Evolutionary conservation across 2,329 filamentous ascomycete genomes (phyloP), one percentile per base, ranked within the genome.

Genomic region (Scytalidium lignicola): DNA sequence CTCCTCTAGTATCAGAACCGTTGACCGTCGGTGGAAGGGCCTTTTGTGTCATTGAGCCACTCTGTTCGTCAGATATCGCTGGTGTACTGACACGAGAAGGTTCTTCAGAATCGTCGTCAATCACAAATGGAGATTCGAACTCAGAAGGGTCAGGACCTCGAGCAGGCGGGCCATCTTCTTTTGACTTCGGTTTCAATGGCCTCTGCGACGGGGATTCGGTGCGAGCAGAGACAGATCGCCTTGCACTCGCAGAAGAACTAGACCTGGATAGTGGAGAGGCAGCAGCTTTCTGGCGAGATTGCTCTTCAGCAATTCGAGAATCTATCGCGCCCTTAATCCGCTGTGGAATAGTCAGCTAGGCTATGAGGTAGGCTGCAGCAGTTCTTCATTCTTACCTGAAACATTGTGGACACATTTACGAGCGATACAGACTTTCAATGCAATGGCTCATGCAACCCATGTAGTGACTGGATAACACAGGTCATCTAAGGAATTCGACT

Each of bases 251-350:
- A 39, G 58, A 55, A 37, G 70, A 74, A 43, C 69, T 67, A 44
- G 73, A 78, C 54, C 62, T 70, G 7, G 74, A 71, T 41, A 54
- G 19, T 54, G 74, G 66, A 53, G 71, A 64, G 48, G 76, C 57
- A 60, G 70, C 60, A 50, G 69, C 68, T 57, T 67, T 61, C 59
- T 76, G 62, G 51, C 88, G 86, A 50, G 89, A 87, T 70, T 95
- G 89, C 71, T 96, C 91, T 71, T 96, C 90, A 62, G 90, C 88
- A 62, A 96, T 93, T 62, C 86, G 86, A 61, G 84, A 83, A 66
- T 95, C 88, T 66, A 95, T 90, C 51, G 86, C 87, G 62, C 86
- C 88, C 72, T 89, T 88, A 60, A 95, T 75, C 74, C 88, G 82
- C 87, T 93, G 65, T 52, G 44, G 42, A 41, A 47, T 42, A 51